Percentiles rank a stretch among this genome's conserved stretches.
These are phyloP conservation scores for Cynanchum wilfordii DNA, from an alignment of 257 asterid species.

Conservation along the genomic window DNA sequence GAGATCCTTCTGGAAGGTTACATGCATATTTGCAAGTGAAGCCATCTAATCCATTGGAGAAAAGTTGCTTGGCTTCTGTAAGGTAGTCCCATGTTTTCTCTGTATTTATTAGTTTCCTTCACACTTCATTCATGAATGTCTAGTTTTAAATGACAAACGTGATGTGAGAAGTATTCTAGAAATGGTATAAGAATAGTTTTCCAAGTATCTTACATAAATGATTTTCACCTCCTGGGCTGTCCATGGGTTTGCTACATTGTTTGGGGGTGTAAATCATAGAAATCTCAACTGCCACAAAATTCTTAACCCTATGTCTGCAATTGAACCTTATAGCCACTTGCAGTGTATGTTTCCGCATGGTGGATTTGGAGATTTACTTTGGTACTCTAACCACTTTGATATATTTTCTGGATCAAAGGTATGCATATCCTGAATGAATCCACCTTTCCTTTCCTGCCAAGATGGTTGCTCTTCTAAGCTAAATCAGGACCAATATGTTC, in stretches of 20 bases:
- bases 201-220: neutral
- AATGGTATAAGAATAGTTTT: neutral
- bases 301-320: neutral
- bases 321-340: neutral
- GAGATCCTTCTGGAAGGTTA: slow-evolving; percentile 97
- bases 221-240: neutral
- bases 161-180: neutral
- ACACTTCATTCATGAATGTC: neutral
- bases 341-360: neutral
- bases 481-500: neutral
- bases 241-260: neutral
- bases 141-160: neutral
- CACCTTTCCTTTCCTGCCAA: neutral
- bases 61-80: slow-evolving; percentile 63
- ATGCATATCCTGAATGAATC: neutral
- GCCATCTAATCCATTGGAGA: slow-evolving; percentile 49
- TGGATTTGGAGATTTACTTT: neutral
- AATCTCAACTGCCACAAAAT: neutral
- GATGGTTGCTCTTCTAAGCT: neutral
- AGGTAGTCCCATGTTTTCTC: slow-evolving; percentile 48
- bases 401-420: neutral
- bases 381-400: neutral
- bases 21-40: slow-evolving; percentile 74
- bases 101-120: slow-evolving; percentile 16
- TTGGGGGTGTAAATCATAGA: neutral